Evolutionary conservation across 140 eudicot genomes (phyloP).

Genomic region (Ambrosia hybrid): DNA sequence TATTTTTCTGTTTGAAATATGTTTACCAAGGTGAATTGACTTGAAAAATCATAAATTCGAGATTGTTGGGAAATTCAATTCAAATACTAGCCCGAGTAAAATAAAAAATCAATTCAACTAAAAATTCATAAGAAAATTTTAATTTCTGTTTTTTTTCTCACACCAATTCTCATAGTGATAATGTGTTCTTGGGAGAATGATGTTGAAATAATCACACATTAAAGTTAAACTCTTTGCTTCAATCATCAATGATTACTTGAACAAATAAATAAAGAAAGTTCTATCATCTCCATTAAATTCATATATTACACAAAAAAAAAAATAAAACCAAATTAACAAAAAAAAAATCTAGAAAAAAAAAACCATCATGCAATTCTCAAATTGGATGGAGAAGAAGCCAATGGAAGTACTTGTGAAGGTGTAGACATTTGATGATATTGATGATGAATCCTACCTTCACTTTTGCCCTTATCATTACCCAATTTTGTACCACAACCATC

Average conservation of each 20-base stretch:
- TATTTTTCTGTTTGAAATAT: too few relatives aligned
- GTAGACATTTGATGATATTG: constrained; percentile 36
- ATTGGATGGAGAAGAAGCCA: constrained; percentile 64
- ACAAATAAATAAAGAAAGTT: constrained; percentile 17
- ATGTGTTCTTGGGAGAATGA: not conserved
- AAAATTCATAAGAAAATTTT: too few relatives aligned
- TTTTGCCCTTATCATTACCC: constrained; percentile 33
- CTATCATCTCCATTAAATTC: constrained; percentile 23
- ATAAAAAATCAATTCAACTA: too few relatives aligned
- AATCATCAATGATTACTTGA: constrained; percentile 23
- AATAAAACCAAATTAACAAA: constrained; percentile 6
- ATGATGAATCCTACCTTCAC: constrained; percentile 20
- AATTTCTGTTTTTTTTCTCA: too few relatives aligned
- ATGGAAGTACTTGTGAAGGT: constrained; percentile 66
- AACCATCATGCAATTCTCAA: constrained; percentile 27
- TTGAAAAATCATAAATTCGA: too few relatives aligned
- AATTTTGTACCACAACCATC: constrained; percentile 3
- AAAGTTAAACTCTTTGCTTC: constrained; percentile 6
- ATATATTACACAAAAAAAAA: constrained; percentile 20
- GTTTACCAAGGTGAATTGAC: too few relatives aligned
- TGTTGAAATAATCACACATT: not conserved
- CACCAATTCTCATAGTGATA: not conserved
- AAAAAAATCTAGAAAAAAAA: constrained; percentile 11
- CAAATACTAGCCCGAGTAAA: too few relatives aligned
- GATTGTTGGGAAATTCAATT: too few relatives aligned